A percentile compares a stretch with the other conserved stretches of the same genome.
These are phyloP conservation scores for Stemphylium lycopersici DNA, from an alignment of 2,329 filamentous ascomycete genomes.

Conservation along the genomic window DNA sequence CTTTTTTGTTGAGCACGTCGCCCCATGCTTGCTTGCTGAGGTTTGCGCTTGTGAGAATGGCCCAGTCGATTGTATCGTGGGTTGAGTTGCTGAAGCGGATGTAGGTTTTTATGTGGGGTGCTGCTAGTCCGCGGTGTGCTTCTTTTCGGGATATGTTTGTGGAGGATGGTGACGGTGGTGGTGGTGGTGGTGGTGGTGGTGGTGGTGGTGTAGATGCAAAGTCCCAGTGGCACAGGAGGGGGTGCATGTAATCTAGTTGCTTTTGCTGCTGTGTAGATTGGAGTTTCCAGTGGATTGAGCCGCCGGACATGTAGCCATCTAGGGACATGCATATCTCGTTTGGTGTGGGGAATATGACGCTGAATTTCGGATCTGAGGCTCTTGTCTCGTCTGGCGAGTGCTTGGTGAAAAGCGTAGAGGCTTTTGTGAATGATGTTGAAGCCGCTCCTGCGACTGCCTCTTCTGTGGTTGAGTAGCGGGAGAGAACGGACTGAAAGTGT, in stretches of 20 bases:
- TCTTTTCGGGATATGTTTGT: not conserved
- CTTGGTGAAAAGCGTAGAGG: slow-evolving; percentile 19
- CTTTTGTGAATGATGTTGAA: slow-evolving; percentile 1
- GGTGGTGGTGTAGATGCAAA: not conserved
- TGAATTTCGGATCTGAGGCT: slow-evolving; percentile 63
- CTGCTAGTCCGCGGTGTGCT: slow-evolving; percentile 61
- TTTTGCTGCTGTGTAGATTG: slow-evolving; percentile 72
- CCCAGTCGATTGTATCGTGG: slow-evolving; percentile 74
- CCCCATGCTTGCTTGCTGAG: slow-evolving; percentile 91
- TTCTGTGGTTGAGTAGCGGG: slow-evolving; percentile 11
- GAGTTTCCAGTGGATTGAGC: slow-evolving; percentile 81
- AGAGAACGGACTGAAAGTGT: slow-evolving; percentile 53
- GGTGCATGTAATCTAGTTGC: slow-evolving; percentile 74
- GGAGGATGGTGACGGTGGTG: not conserved
- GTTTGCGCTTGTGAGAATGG: slow-evolving; percentile 88
- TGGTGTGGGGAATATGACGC: slow-evolving; percentile 80
- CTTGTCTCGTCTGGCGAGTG: not conserved
- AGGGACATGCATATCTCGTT: slow-evolving; percentile 78
- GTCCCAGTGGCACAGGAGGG: slow-evolving; percentile 77
- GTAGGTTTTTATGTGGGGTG: slow-evolving; percentile 91
- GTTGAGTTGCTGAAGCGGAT: slow-evolving; percentile 62
- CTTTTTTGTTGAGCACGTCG: slow-evolving; percentile 61
- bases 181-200: not conserved
- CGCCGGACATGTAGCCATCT: slow-evolving; percentile 78
- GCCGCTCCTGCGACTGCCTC: not conserved